Percentiles rank a stretch among this genome's conserved stretches.
phyloP scores from a whole-genome alignment of 441 rosid genomes.

The Mallotus repandus region DNA sequence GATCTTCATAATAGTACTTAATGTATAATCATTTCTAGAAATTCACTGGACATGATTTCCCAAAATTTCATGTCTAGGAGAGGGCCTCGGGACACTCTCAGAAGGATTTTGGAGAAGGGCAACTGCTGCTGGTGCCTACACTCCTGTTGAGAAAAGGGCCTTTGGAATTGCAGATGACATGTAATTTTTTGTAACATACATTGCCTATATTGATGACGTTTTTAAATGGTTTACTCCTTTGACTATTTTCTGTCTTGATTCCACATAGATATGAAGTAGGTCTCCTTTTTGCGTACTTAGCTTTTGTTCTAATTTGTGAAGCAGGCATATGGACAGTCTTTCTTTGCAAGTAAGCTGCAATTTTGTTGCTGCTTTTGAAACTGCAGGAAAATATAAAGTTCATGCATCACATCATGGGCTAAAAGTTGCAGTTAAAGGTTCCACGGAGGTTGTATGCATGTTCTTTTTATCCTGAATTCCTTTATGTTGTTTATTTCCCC shows the following conservation, averaged over 20 bases:
- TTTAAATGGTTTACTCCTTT: slow-evolving; percentile 5
- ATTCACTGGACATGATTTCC: slow-evolving; percentile 21
- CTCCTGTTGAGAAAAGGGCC: slow-evolving; percentile 71
- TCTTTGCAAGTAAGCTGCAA: slow-evolving; percentile 69
- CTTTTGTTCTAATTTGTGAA: slow-evolving; percentile 92
- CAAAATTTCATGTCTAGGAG: slow-evolving; percentile 57
- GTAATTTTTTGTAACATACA: slow-evolving; percentile 37
- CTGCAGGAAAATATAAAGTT: too few relatives aligned
- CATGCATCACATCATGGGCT: too few relatives aligned
- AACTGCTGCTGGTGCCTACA: slow-evolving; percentile 67
- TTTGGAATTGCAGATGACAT: slow-evolving; percentile 96
- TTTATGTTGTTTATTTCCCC: too few relatives aligned
- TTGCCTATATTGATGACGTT: slow-evolving; percentile 4
- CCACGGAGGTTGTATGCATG: too few relatives aligned
- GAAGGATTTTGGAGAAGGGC: slow-evolving; percentile 94
- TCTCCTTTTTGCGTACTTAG: slow-evolving; percentile 86
- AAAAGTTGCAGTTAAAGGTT: too few relatives aligned
- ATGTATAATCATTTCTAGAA: background rate
- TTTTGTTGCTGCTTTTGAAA: too few relatives aligned
- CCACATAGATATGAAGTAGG: slow-evolving; percentile 81
- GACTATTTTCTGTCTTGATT: slow-evolving; percentile 23
- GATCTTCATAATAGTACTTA: background rate
- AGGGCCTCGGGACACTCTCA: slow-evolving; percentile 51
- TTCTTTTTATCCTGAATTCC: too few relatives aligned
- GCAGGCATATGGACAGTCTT: slow-evolving; percentile 78